Evolutionary conservation across 495 filamentous ascomycete genomes (phyloP), one percentile per base, ranked within the genome.

Genomic region (Aspergillus wentii): DNA sequence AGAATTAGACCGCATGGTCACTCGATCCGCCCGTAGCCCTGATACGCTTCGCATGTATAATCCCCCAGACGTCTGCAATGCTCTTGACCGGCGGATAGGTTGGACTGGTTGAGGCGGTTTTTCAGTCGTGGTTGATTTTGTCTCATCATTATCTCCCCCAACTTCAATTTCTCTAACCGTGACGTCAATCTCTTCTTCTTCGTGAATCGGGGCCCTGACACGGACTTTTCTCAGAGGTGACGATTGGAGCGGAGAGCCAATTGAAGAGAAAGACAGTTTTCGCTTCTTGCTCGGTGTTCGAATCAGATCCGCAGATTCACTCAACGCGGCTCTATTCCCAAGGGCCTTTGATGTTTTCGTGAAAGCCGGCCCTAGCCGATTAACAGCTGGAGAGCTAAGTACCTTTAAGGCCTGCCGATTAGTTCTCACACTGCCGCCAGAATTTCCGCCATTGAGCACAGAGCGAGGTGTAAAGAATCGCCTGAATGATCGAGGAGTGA

Each of bases 401-500:
- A 88, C 81, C 35, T 72, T 70, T 33, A 95, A 71, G 31, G 83
- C 77, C 50, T 77, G 72, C 46, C 83, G 68, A 45, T 71, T 75
- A 11, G 76, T 69, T 46, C 66, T 75, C 45, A 75, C 61, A 50
- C 54, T 42, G 49, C 57, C 42, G 41, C 61, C 48, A 68, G 64
- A 61, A 40, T 45, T 58, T n/a, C 52, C 48, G 14, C 68, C 51
- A 43, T 71, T 49, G 25, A 71, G 55, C 37, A 66, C 47, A 19
- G 62, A 67, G 4, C 72, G 74, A 33, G 89, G 89, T 10, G 86
- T 91, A 52, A 94, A 95, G 66, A 95, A 95, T 19, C 79, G 72
- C 27, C 64, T 78, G 51, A 94, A 94, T 35, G 79, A 82, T 36
- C 82, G 68, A 25, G 84, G 84, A 18, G 84, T 88, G 33, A 88